phyloP scores from a whole-genome alignment of 1,139 yeast species.

The Scheffersomyces parashehatae region DNA sequence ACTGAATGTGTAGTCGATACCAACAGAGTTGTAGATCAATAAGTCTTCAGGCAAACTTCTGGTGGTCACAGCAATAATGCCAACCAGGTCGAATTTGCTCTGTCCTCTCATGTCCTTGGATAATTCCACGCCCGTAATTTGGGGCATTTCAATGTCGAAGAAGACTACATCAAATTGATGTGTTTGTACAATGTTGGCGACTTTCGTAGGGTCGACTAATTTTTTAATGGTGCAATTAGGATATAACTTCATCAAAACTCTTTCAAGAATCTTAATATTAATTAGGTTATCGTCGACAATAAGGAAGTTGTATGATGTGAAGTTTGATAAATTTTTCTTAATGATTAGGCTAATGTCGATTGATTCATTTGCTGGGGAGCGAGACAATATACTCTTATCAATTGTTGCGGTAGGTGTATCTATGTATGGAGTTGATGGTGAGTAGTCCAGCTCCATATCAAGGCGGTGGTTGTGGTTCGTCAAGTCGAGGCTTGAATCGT shows the following conservation, averaged over 20 bases:
- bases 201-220: conserved; percentile 33
- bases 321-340: conserved; percentile 18
- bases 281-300: conserved; percentile 48
- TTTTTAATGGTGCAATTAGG: conserved; percentile 33
- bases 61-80: conserved; percentile 48
- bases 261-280: conserved; percentile 39
- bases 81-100: conserved; percentile 18
- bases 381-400: background rate
- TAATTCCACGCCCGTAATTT: conserved; percentile 42
- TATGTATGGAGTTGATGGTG: conserved; percentile 14
- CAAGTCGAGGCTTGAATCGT: conserved; percentile 1
- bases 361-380: background rate
- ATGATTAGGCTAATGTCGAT: conserved; percentile 3
- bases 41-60: conserved; percentile 29
- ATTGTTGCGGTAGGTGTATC: background rate
- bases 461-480: background rate
- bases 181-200: conserved; percentile 20
- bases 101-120: conserved; percentile 28
- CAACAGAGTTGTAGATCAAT: conserved; percentile 29
- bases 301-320: conserved; percentile 28
- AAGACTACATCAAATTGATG: conserved; percentile 36
- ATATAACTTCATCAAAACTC: conserved; percentile 33
- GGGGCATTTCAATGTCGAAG: conserved; percentile 51
- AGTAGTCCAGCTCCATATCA: conserved; percentile 3
- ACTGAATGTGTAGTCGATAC: conserved; percentile 44